A percentile compares a stretch with the other conserved stretches of the same genome.
These are phyloP conservation scores for Penicillium sp. DNA, from an alignment of 2,329 filamentous ascomycete genomes.

Conservation along the genomic window DNA sequence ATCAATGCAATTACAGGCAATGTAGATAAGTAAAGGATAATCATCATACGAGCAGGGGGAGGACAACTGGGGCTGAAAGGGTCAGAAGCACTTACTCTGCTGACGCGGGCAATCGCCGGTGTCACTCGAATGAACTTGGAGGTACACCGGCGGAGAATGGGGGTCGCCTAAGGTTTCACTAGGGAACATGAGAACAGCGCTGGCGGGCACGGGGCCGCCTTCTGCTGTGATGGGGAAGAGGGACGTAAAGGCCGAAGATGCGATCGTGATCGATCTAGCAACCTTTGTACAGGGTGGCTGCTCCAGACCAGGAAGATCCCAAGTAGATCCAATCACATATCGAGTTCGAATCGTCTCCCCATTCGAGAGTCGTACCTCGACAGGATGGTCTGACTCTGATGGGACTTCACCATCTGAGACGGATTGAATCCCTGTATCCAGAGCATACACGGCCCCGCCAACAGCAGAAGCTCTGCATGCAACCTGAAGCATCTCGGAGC, in stretches of 20 bases:
- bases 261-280: constrained; percentile 66
- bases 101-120: constrained; percentile 85
- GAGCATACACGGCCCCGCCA: constrained; percentile 85
- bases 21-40: constrained; percentile 90
- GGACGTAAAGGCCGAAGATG: constrained; percentile 64
- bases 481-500: constrained; percentile 87
- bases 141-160: constrained; percentile 54
- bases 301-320: constrained; percentile 36
- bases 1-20: constrained; percentile 95
- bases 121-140: constrained; percentile 80
- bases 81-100: constrained; percentile 73
- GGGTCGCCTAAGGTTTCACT: constrained; percentile 31
- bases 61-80: constrained; percentile 10
- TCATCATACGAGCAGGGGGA: constrained; percentile 72
- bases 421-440: constrained; percentile 66
- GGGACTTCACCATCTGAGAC: constrained; percentile 19
- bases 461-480: constrained; percentile 88
- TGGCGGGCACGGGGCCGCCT: constrained; percentile 73
- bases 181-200: constrained; percentile 52
- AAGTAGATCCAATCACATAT: constrained; percentile 39
- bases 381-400: constrained; percentile 20
- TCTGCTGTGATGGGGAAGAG: constrained; percentile 74
- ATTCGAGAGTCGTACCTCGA: constrained; percentile 37
- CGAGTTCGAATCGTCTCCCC: constrained; percentile 41
- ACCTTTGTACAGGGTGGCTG: constrained; percentile 40